Evolutionary conservation across 768 basidiomycete species (phyloP).

Genomic region (Gloeopeniophorella convolvens): DNA sequence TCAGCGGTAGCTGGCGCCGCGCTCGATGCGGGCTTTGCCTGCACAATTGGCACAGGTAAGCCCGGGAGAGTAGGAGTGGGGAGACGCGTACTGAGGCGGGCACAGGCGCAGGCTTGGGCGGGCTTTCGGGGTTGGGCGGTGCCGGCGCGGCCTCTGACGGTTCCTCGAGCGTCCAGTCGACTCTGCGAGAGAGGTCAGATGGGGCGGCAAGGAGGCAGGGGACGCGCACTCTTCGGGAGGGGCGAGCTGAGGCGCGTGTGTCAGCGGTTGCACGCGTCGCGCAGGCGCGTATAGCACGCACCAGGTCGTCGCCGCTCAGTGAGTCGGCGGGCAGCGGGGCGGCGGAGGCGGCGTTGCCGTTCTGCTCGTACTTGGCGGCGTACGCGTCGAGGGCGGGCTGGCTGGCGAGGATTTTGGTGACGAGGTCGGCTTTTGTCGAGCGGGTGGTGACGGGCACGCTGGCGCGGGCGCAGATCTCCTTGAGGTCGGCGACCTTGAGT

Average conservation of each 20-base stretch:
- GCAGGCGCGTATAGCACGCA: conserved; percentile 13
- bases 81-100: neutral
- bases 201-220: neutral
- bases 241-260: conserved; percentile 24
- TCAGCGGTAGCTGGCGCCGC: neutral
- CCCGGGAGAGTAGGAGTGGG: neutral
- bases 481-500: conserved; percentile 69
- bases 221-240: conserved; percentile 29
- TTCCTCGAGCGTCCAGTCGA: conserved; percentile 6
- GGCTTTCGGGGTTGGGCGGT: neutral
- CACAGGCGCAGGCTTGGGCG: neutral
- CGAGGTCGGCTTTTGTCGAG: conserved; percentile 62
- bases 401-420: conserved; percentile 51
- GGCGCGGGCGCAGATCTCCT: conserved; percentile 51
- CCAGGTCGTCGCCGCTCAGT: conserved; percentile 26
- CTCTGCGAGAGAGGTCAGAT: neutral
- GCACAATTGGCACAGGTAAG: neutral
- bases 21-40: conserved; percentile 3
- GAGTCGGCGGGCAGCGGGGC: conserved; percentile 7
- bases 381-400: conserved; percentile 46
- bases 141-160: neutral
- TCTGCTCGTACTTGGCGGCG: conserved; percentile 26
- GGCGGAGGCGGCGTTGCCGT: conserved; percentile 8
- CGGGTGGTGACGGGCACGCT: conserved; percentile 43
- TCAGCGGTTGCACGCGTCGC: conserved; percentile 10